Evolutionary conservation across 2,329 filamentous ascomycete genomes (phyloP).

Genomic region (Xylaria sp.): DNA sequence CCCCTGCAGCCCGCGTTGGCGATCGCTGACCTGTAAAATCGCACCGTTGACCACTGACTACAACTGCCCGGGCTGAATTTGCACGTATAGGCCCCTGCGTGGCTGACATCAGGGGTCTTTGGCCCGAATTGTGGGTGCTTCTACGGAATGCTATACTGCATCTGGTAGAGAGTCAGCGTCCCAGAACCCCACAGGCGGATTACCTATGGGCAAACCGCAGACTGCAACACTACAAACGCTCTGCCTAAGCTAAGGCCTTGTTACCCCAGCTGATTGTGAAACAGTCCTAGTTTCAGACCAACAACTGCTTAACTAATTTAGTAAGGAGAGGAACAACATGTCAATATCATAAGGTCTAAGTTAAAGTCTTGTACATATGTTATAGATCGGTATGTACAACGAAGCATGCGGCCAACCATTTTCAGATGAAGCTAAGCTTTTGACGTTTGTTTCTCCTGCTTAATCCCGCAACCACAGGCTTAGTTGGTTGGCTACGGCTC

Average conservation of each 20-base stretch:
- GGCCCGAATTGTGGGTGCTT: background rate
- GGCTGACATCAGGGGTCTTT: constrained; percentile 32
- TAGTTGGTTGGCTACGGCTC: background rate
- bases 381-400: background rate
- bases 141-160: background rate
- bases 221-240: background rate
- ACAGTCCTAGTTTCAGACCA: constrained; percentile 34
- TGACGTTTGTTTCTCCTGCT: background rate
- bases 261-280: constrained; percentile 31
- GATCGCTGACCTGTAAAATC: constrained; percentile 26
- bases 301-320: constrained; percentile 2
- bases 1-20: constrained; percentile 32
- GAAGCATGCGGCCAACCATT: background rate
- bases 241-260: background rate
- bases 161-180: background rate
- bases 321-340: background rate
- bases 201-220: background rate
- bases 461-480: background rate
- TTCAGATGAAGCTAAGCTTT: constrained; percentile 6
- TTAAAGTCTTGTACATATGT: background rate
- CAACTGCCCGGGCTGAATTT: constrained; percentile 3
- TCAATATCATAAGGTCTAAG: background rate
- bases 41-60: background rate
- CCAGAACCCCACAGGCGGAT: background rate
- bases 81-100: constrained; percentile 14